Evolutionary conservation across 2,329 filamentous ascomycete genomes (phyloP), one percentile per base, ranked within the genome.

Genomic region (Gnomoniopsis sp.): DNA sequence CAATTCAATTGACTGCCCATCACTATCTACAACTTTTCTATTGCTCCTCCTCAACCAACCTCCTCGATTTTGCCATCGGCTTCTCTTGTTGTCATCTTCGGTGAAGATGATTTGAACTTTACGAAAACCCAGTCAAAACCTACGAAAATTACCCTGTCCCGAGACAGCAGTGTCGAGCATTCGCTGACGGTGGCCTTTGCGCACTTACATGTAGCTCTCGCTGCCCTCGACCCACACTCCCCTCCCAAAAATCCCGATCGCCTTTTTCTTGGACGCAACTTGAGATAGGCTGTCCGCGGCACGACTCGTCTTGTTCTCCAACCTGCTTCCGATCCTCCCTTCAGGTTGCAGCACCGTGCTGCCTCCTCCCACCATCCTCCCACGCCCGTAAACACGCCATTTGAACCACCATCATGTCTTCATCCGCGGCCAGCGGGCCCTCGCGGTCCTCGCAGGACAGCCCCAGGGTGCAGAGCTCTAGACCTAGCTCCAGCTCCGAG

Each of bases 321-420:
- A 34, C 26, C 26, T 26, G 36, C 34, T 21, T 22, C 38, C 36
- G 30, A 34, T 21, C 30, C n/a, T 44, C 23, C 43, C 50, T 17
- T 49, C 54, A 30, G 36, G 30, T 54, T 36, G 49, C 58, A 53
- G 46, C 54, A 46, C 23, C 21, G 17, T 15, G 36, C 47, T 57
- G 50, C 55, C 46, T 48, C 49, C 50, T 54, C 34, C 49, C 19
- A 11, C 55, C 15, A 19, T 36, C 26, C 30, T 14, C 19, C 15
- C 4, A 17, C 49, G 7, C 34, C 30, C 22, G 34, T 17, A 12
- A 46, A 17, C 33, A 36, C 34, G 36, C 36, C 55, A 58, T 58
- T 59, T 56, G 53, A 33, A 34, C 21, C 46, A 19, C 53, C 36
- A 59, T 46, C 33, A 62, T 62, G 60, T 57, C 60, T 21, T 59